Evolutionary conservation across 148 eudicot species (phyloP).

Genomic region (Simmondsia chinensis): DNA sequence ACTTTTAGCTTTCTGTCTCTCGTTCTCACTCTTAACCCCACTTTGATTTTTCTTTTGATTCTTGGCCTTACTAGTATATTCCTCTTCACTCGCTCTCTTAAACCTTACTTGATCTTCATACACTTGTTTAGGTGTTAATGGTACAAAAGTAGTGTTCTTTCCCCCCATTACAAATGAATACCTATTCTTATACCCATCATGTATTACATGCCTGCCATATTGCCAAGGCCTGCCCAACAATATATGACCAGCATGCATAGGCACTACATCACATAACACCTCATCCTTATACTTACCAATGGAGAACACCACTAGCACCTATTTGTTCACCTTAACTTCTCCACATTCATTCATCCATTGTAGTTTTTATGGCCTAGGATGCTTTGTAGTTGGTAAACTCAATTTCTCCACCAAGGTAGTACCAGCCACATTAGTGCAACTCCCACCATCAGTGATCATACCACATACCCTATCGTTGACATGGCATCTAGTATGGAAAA

Average conservation of each 20-base stretch:
- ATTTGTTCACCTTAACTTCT: neutral
- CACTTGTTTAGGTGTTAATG: no score
- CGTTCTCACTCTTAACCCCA: no score
- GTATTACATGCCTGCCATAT: no score
- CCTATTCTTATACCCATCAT: no score
- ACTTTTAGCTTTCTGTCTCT: no score
- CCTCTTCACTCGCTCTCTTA: no score
- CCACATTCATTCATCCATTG: slow-evolving; percentile 8
- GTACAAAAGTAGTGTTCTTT: no score
- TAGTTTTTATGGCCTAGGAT: neutral
- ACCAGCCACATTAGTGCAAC: neutral
- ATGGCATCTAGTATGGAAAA: neutral
- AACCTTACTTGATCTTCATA: no score
- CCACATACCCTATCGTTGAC: neutral
- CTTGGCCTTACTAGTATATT: no score
- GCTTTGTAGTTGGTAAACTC: neutral
- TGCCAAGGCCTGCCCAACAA: no score
- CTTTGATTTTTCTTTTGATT: no score
- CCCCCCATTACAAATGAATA: no score
- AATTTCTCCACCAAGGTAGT: neutral
- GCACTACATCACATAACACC: slow-evolving; percentile 7
- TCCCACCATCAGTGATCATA: neutral
- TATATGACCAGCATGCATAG: slow-evolving; percentile 10
- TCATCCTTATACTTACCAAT: slow-evolving; percentile 1
- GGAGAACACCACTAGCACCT: slow-evolving; percentile 1